These are phyloP conservation scores for Anthostomella pinea DNA, from an alignment of 2,329 filamentous ascomycete species.

Conservation along the genomic window DNA sequence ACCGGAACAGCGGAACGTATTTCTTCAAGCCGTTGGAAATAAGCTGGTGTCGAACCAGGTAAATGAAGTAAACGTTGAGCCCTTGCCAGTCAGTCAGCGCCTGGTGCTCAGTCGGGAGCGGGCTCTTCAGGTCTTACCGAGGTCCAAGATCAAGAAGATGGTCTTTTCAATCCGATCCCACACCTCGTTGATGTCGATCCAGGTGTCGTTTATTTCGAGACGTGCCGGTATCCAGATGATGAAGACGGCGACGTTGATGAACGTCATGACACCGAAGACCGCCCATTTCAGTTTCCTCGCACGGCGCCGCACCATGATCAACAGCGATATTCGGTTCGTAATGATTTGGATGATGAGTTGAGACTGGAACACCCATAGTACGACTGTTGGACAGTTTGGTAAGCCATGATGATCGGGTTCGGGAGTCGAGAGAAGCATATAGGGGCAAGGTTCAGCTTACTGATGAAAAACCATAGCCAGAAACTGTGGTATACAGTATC, in stretches of 20 bases:
- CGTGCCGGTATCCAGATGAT: constrained; percentile 49
- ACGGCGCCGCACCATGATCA: constrained; percentile 37
- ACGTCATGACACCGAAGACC: constrained; percentile 37
- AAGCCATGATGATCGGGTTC: too few relatives aligned
- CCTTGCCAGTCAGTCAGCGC: too few relatives aligned
- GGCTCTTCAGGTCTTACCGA: too few relatives aligned
- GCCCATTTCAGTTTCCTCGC: constrained; percentile 39
- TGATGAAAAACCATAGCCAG: not conserved
- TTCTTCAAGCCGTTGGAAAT: constrained; percentile 44
- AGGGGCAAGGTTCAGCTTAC: not conserved
- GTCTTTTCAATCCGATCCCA: constrained; percentile 50
- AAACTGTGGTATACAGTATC: too few relatives aligned
- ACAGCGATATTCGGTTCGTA: constrained; percentile 46
- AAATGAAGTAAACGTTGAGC: constrained; percentile 48
- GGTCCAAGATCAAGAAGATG: constrained; percentile 44
- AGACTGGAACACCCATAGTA: constrained; percentile 36
- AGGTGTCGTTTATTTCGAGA: constrained; percentile 36
- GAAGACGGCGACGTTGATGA: constrained; percentile 48
- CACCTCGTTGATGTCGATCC: constrained; percentile 40
- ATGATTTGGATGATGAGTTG: constrained; percentile 51
- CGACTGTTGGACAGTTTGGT: constrained; percentile 2
- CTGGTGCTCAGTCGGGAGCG: too few relatives aligned
- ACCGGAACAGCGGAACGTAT: constrained; percentile 43
- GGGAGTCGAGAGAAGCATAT: too few relatives aligned
- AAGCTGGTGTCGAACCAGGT: constrained; percentile 40